These are phyloP conservation scores for Erysimum pusillum DNA, from an alignment of 441 rosid genomes.

Conservation along the genomic window DNA sequence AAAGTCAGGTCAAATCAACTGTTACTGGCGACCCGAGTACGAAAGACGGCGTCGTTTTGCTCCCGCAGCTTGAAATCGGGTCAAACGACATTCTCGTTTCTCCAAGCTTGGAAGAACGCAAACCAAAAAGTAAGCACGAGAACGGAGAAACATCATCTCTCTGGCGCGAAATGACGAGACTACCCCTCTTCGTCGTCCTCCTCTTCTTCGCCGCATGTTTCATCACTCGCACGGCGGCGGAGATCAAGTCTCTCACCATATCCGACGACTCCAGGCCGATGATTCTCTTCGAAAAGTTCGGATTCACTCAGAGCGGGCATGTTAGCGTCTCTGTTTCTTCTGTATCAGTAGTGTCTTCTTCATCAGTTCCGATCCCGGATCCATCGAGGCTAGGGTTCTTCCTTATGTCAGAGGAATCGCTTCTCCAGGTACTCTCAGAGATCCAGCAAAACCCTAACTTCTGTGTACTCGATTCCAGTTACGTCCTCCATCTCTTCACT, in stretches of 20 bases:
- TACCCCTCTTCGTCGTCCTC: constrained; percentile 42
- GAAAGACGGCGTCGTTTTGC: neutral
- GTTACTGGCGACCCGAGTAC: neutral
- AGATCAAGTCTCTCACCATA: constrained; percentile 81
- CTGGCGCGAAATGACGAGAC: constrained; percentile 36
- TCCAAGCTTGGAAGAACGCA: neutral
- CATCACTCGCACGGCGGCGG: constrained; percentile 55
- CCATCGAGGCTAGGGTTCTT: constrained; percentile 88
- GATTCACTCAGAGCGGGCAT: constrained; percentile 86
- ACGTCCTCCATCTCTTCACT: constrained; percentile 64
- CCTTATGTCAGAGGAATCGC: constrained; percentile 91
- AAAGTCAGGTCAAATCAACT: neutral
- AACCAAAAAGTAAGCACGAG: constrained; percentile 21
- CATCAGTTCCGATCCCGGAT: constrained; percentile 52
- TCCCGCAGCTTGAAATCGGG: neutral
- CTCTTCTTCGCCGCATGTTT: constrained; percentile 42
- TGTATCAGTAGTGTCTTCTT: constrained; percentile 64
- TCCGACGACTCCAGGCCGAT: constrained; percentile 75
- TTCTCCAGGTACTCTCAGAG: constrained; percentile 83
- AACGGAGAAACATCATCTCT: constrained; percentile 20
- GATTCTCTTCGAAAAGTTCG: constrained; percentile 96
- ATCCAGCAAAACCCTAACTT: constrained; percentile 75
- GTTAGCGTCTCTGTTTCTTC: constrained; percentile 69
- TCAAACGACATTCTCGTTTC: constrained; percentile 29
- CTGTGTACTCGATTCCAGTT: constrained; percentile 87